Base-by-base conservation (phyloP, 345 rosid species). In the Arabis hirsuta region DNA sequence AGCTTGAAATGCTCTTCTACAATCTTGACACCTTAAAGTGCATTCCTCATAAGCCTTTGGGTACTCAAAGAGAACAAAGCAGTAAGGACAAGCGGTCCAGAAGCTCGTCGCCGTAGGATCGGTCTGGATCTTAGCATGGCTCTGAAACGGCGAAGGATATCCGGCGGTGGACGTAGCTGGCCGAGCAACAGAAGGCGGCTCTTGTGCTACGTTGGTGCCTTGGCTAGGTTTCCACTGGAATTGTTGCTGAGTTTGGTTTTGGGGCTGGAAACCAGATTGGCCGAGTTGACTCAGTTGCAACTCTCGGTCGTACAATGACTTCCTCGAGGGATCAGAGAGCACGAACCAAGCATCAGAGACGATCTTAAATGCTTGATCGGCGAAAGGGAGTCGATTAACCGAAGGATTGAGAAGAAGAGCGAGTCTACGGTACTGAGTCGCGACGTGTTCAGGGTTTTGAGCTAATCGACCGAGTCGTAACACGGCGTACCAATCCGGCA, bases 1-100 rank as follows among this genome's bases (percentile, higher is more conserved):
- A 7, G 90, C 99, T 71, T 95, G 90, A 55, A 88, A 95, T 32
- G 94, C 91, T 73, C 98, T 81, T 73, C 77, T 82, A 69, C 99
- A 92, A 2, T 79, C 81, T 76, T 90, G 96, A 74, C 99, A 95
- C 64, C 73, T 83, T 47, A 95, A 79, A 3, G 83, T 73, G 36
- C 98, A 92, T 26, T 86, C 98, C 72, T 90, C 89, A n/a, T 88
- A 95, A 14, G 12, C 84, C 78, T 83, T 86, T 0, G 88, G 83
- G 65, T 91, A 95, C 83, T 95, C 98, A 31, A 82, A 92, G n/a
- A 95, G 81, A 8, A 80, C 62, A 61, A 48, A 92, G 62, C 99
- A 95, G 72, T 90, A 96, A 0, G 98, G 98, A 27, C 99, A 96
- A 43, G 96, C 84, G 0, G 99, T 96, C 99, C 98, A 92, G 82